Evolutionary conservation across 768 basidiomycete species (phyloP), one percentile per base, ranked within the genome.

Genomic region (Pleurotus giganteus): DNA sequence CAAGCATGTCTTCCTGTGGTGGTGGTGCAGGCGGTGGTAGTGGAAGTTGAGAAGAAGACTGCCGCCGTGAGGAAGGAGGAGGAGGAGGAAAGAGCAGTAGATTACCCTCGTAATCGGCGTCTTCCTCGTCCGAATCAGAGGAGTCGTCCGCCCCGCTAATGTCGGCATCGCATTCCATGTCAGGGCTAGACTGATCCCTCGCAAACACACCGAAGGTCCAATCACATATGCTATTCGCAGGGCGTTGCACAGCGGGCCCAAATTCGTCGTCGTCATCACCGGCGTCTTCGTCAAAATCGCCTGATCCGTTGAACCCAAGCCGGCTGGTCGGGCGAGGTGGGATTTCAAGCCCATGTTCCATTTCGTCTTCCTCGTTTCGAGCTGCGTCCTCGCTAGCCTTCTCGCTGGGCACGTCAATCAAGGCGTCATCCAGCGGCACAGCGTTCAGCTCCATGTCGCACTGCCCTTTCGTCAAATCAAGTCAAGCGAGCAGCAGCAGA

Each of bases 321-420:
- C 77, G 78, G 58, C 77, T 84, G 26, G 71, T 68, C 47, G 80
- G 78, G 28, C 79, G 76, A 59, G 69, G 66, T 29, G 78, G 76
- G n/a, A 69, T 61, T 19, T 63, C 66, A 43, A 64, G 61, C 43
- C 63, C 62, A 21, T 24, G 15, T 13, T 44, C 51, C 15, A 19
- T 21, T 39, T 56, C 43, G 44, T 41, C 39, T 19, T 41, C 39
- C 42, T 49, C 44, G 47, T 56, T 29, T 42, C 57, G 46, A 41
- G 58, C 23, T 37, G 62, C 62, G 21, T 54, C 60, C 58, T 60
- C 59, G 51, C 61, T 57, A 17, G 56, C 53, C 45, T 63, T 57
- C 11, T 34, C 34, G 34, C 49, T 24, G 49, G 49, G 21, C 34
- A 37, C 34, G 34, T 24, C 32, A 34, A 51, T 51, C 29, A 51